Percentiles rank a stretch among this genome's conserved stretches.
Conservation (phyloP, 805 yeast species). For the Starmerella scarabaei region DNA sequence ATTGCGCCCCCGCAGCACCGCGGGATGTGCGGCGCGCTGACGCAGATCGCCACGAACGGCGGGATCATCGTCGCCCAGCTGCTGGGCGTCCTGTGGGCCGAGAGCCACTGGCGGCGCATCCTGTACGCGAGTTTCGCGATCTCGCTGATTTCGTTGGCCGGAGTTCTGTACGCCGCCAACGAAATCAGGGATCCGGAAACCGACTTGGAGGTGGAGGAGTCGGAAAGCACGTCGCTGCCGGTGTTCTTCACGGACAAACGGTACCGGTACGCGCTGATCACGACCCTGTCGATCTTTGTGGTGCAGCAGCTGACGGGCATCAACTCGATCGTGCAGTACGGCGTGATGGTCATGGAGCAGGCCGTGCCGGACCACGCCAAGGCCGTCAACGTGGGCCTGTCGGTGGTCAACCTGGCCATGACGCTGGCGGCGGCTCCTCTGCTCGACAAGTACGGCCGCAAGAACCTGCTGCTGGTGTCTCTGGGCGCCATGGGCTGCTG, state of each 20-base stretch:
- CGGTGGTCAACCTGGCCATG: slow-evolving; percentile 58
- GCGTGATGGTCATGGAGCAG: slow-evolving; percentile 67
- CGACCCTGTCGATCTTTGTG: slow-evolving; percentile 58
- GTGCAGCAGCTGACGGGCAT: slow-evolving; percentile 91
- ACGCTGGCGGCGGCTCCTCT: slow-evolving; percentile 63
- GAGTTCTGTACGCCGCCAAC: not conserved
- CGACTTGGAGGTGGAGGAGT: not conserved
- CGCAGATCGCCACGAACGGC: slow-evolving; percentile 70
- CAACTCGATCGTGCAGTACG: slow-evolving; percentile 84
- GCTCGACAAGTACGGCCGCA: slow-evolving; percentile 67
- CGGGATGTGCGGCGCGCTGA: slow-evolving; percentile 80
- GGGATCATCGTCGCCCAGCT: slow-evolving; percentile 77
- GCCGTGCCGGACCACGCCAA: slow-evolving; percentile 63
- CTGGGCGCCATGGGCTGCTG: slow-evolving; percentile 55
- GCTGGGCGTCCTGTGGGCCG: slow-evolving; percentile 57
- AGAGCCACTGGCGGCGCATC: slow-evolving; percentile 59
- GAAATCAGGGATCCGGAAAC: not conserved
- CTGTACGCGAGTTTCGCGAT: slow-evolving; percentile 39
- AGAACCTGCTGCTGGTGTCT: slow-evolving; percentile 54
- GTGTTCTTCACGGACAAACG: slow-evolving; percentile 40
- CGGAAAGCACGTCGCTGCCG: not conserved
- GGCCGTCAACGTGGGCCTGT: slow-evolving; percentile 59
- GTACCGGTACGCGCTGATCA: slow-evolving; percentile 46
- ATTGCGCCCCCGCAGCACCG: slow-evolving; percentile 54
- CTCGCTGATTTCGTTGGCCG: slow-evolving; percentile 31